Percentiles rank a stretch among this genome's conserved stretches.
Conservation (phyloP, 345 rosid genomes). For the Brassica cretica region DNA sequence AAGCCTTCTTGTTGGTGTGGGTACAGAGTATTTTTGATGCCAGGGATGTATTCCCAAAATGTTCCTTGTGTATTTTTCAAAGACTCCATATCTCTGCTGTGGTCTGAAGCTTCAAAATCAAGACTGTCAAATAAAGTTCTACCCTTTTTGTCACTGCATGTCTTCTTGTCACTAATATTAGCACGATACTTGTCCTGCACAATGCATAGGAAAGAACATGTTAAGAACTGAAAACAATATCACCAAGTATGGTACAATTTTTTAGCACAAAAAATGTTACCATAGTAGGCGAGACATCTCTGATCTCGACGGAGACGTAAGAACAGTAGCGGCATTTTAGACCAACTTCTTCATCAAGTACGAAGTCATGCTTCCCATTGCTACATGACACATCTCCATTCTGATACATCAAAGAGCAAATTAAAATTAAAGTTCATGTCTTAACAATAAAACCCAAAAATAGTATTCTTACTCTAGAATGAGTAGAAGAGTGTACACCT, state of each 20-base stretch:
- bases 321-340: conserved; percentile 49
- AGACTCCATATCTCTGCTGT: conserved; percentile 1
- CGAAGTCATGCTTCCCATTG: conserved; percentile 48
- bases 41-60: conserved; percentile 75
- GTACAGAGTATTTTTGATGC: conserved; percentile 46
- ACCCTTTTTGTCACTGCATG: conserved; percentile 27
- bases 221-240: background rate
- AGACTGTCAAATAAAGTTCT: conserved; percentile 22
- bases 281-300: conserved; percentile 45
- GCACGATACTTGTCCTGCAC: conserved; percentile 36
- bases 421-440: background rate
- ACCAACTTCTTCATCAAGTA: conserved; percentile 62
- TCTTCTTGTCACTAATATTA: conserved; percentile 30
- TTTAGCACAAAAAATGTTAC: conserved; percentile 35
- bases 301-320: conserved; percentile 48
- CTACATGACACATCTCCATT: conserved; percentile 36
- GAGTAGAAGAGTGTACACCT: conserved; percentile 30
- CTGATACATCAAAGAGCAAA: conserved; percentile 13
- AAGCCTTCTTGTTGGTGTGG: conserved; percentile 80
- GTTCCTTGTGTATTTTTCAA: conserved; percentile 46
- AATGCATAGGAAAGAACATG: conserved; percentile 18
- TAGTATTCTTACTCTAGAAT: conserved; percentile 37
- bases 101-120: conserved; percentile 19
- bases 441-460: background rate
- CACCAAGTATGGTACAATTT: background rate